Base-by-base conservation (phyloP, 2,329 filamentous ascomycete genomes). In the Stylonectria norvegica region DNA sequence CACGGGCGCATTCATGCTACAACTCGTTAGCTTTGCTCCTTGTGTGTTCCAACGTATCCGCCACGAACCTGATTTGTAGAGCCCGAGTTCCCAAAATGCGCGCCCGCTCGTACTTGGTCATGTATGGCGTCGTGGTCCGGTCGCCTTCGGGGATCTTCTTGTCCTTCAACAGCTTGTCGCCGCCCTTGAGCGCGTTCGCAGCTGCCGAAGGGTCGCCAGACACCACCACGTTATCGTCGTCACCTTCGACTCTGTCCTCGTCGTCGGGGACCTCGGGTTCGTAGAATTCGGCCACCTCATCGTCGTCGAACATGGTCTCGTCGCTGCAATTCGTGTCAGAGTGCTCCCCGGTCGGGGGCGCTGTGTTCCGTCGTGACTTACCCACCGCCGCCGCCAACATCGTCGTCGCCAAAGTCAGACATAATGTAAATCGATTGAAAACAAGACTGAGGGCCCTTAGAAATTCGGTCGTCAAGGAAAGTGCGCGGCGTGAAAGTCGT, bases 91-190 rank as follows among this genome's bases (percentile, higher is more conserved):
- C 93, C 50, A 98, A 71, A 44, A 98, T 91, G 61, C 93, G 83
- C 49, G 93, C 93, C 56, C 84, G 81, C 75, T 98, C 93, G 69
- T 98, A 98, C 72, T 98, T 98, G 53, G 93, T 98, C 91, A 98
- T 95, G 71, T 96, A 98, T 3, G 91, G 93, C 19, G 93, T 98
- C 7, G 93, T 98, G 17, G 81, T 86, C 57, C 93, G 82, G 68
- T 95, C 80, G 52, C 90, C 86, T 53, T 88, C 86, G 41, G 89
- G 79, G 35, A 98, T 91, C 70, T 89, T 94, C 78, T 94, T 96
- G 69, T 90, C 79, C 61, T 81, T 82, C 59, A 75, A 69, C 34
- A 73, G 71, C 60, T 76, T 78, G 38, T 78, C 74, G 54, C 65
- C 71, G 40, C 67, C 67, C 61, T 75, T 78, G 43, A 68, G 64